These are phyloP conservation scores for Ophiorrhiza pumila DNA, from an alignment of 257 asterid species.

Conservation along the genomic window DNA sequence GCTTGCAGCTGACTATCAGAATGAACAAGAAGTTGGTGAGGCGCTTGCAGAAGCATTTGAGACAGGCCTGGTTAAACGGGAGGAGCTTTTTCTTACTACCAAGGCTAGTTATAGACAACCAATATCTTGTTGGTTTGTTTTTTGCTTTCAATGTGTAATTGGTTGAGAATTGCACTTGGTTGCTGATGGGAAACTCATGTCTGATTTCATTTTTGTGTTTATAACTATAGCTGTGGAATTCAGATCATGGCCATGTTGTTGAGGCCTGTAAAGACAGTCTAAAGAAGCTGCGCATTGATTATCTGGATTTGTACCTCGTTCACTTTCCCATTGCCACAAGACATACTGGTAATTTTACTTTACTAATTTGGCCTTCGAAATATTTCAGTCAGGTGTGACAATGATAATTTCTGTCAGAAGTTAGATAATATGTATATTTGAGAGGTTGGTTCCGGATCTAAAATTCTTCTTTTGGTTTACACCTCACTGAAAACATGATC, in stretches of 20 bases:
- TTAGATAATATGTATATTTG: not conserved
- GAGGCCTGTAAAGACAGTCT: slow-evolving; percentile 71
- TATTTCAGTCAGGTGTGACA: not conserved
- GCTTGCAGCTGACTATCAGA: slow-evolving; percentile 59
- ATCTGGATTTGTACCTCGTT: slow-evolving; percentile 60
- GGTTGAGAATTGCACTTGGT: not conserved
- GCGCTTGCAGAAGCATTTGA: slow-evolving; percentile 57
- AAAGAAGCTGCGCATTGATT: slow-evolving; percentile 49
- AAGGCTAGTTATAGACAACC: slow-evolving; percentile 35
- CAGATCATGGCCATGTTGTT: slow-evolving; percentile 64
- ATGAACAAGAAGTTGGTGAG: slow-evolving; percentile 65
- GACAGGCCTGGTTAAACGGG: slow-evolving; percentile 51
- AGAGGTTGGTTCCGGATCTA: not conserved
- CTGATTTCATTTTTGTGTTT: not conserved
- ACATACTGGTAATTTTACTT: slow-evolving; percentile 48
- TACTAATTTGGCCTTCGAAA: too few relatives aligned
- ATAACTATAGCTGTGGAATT: slow-evolving; percentile 59
- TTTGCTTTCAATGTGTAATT: not conserved
- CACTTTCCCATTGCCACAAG: slow-evolving; percentile 68
- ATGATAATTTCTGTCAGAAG: too few relatives aligned
- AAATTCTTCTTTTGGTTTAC: not conserved
- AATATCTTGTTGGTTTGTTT: not conserved
- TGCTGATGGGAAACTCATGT: not conserved
- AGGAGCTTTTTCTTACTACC: slow-evolving; percentile 63
- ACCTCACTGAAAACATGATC: not conserved